A percentile compares a stretch with the other conserved stretches of the same genome.
These are phyloP conservation scores for Trichocladium antarcticum DNA, from an alignment of 495 filamentous ascomycete genomes.

Conservation along the genomic window DNA sequence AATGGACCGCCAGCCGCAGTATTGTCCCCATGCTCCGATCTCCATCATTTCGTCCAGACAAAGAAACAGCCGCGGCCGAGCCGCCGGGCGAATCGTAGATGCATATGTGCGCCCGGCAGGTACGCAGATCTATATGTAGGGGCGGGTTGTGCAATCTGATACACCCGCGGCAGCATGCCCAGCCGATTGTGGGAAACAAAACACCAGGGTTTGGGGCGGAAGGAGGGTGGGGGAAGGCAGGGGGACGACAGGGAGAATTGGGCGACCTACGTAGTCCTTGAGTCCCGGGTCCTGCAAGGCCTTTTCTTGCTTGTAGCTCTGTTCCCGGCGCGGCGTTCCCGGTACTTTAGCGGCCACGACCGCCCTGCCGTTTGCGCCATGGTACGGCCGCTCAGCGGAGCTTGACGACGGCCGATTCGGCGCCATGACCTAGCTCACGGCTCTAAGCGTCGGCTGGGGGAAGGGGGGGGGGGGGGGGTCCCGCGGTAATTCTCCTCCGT, in stretches of 20 bases:
- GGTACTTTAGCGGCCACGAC: slow-evolving; percentile 22
- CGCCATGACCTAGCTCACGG: slow-evolving; percentile 1
- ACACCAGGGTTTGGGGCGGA: neutral
- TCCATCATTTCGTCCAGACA: slow-evolving; percentile 3
- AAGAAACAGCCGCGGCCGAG: slow-evolving; percentile 9
- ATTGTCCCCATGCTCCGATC: neutral
- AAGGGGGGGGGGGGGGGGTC: neutral
- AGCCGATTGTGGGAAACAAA: neutral
- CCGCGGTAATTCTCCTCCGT: neutral
- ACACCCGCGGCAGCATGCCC: neutral
- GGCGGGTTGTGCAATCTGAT: slow-evolving; percentile 1
- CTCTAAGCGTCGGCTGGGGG: neutral
- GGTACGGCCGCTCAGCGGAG: slow-evolving; percentile 23
- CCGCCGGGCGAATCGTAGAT: neutral
- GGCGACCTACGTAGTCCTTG: slow-evolving; percentile 45
- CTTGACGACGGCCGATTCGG: neutral
- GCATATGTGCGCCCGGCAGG: neutral
- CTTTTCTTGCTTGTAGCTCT: slow-evolving; percentile 25
- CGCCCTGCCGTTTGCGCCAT: slow-evolving; percentile 19
- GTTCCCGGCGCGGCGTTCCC: slow-evolving; percentile 27
- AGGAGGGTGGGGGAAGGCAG: neutral
- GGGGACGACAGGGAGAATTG: neutral
- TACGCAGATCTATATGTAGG: slow-evolving; percentile 1
- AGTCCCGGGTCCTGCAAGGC: slow-evolving; percentile 33
- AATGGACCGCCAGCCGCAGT: neutral